phyloP scores from a whole-genome alignment of 805 yeast genomes.

The Candida chilensis region DNA sequence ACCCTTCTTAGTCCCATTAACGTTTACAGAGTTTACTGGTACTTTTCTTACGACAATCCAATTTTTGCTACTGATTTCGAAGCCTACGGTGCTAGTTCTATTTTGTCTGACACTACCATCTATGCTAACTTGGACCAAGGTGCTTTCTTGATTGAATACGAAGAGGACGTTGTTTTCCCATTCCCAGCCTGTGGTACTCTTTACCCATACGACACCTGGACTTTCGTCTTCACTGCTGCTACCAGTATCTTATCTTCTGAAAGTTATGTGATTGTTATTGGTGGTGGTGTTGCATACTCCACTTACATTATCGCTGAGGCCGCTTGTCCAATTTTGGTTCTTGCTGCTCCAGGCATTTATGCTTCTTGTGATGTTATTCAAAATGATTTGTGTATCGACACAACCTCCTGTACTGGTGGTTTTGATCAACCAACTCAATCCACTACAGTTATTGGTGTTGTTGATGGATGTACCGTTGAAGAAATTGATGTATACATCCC shows the following conservation, averaged over 20 bases:
- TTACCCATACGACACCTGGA: not conserved
- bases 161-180: not conserved
- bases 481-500: no score
- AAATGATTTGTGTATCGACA: not conserved
- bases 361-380: constrained; percentile 1
- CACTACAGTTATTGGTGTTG: no score
- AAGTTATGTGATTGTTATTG: not conserved
- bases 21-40: constrained; percentile 1
- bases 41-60: not conserved
- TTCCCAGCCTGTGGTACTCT: no score
- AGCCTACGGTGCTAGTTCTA: not conserved
- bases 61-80: constrained; percentile 1
- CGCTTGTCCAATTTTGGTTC: no score
- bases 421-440: no score
- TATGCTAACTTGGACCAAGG: not conserved
- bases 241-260: not conserved
- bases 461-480: no score
- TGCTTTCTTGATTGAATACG: constrained; percentile 1
- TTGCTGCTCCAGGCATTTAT: no score
- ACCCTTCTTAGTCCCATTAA: not conserved
- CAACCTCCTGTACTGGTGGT: no score
- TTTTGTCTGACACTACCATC: not conserved
- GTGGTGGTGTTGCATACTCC: not conserved
- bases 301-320: not conserved
- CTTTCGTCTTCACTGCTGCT: constrained; percentile 1